A percentile compares a stretch with the other conserved stretches of the same genome.
These are phyloP conservation scores for Akanthomyces lecanii DNA, from an alignment of 2,329 filamentous ascomycete genomes.

Conservation along the genomic window DNA sequence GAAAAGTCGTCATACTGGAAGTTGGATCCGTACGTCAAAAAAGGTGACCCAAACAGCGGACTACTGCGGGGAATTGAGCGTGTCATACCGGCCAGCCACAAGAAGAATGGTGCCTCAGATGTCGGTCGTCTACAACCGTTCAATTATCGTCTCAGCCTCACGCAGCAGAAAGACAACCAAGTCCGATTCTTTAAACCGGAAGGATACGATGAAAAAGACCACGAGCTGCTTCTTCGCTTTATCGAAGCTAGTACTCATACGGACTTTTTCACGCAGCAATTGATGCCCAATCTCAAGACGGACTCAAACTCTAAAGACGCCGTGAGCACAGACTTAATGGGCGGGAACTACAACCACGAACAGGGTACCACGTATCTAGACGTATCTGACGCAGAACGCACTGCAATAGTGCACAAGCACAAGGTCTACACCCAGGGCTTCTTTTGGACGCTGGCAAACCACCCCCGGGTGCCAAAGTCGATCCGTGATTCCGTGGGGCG, in stretches of 20 bases:
- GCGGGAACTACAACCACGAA: conserved; percentile 4
- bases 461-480: background rate
- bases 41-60: background rate
- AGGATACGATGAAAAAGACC: background rate
- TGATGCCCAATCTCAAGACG: background rate
- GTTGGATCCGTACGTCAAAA: background rate
- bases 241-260: background rate
- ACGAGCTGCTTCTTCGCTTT: background rate
- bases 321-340: conserved; percentile 4
- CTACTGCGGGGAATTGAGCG: background rate
- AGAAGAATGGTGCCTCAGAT: background rate
- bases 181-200: background rate
- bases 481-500: background rate
- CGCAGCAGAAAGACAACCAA: background rate
- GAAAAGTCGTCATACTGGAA: background rate
- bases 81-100: background rate
- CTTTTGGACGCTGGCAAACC: background rate
- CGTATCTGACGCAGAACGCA: background rate
- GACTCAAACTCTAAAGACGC: background rate
- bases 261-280: background rate
- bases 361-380: background rate
- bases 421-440: background rate
- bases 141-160: background rate
- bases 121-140: background rate
- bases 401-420: background rate